phyloP scores from a whole-genome alignment of 2,329 filamentous ascomycete species.

The Fusarium sp. region DNA sequence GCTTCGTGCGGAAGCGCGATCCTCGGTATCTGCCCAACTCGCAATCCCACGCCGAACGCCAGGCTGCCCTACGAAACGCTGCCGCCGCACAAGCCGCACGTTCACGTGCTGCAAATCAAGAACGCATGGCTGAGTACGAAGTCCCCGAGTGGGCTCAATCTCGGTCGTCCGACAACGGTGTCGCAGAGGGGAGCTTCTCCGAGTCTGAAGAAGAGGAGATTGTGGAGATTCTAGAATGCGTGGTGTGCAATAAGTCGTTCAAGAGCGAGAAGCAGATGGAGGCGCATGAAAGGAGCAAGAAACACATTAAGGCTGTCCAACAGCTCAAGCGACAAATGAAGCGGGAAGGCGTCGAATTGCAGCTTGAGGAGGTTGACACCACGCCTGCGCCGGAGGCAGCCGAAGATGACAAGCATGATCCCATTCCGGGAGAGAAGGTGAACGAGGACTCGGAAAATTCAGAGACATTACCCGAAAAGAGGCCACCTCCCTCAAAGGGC shows the following conservation, averaged over 20 bases:
- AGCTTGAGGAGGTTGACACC: slow-evolving; percentile 49
- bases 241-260: slow-evolving; percentile 80
- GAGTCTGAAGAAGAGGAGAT: slow-evolving; percentile 63
- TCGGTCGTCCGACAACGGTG: slow-evolving; percentile 59
- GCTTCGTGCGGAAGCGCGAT: slow-evolving; percentile 90
- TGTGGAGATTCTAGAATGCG: slow-evolving; percentile 72
- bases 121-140: slow-evolving; percentile 70
- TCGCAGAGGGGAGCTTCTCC: slow-evolving; percentile 68
- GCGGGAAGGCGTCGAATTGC: slow-evolving; percentile 73
- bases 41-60: slow-evolving; percentile 80
- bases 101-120: slow-evolving; percentile 80
- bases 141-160: slow-evolving; percentile 79
- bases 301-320: slow-evolving; percentile 86
- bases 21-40: slow-evolving; percentile 80
- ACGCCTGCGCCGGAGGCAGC: background rate
- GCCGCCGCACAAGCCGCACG: slow-evolving; percentile 84
- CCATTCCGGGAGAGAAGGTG: background rate
- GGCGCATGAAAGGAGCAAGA: slow-evolving; percentile 95
- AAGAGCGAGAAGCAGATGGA: slow-evolving; percentile 92
- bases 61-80: slow-evolving; percentile 77
- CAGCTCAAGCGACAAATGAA: slow-evolving; percentile 83
- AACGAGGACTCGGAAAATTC: background rate
- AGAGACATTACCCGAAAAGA: background rate
- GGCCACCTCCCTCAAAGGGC: background rate
- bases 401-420: background rate